These are phyloP conservation scores for Pseudogymnoascus sp. DNA, from an alignment of 2,329 filamentous ascomycete species.

Conservation along the genomic window DNA sequence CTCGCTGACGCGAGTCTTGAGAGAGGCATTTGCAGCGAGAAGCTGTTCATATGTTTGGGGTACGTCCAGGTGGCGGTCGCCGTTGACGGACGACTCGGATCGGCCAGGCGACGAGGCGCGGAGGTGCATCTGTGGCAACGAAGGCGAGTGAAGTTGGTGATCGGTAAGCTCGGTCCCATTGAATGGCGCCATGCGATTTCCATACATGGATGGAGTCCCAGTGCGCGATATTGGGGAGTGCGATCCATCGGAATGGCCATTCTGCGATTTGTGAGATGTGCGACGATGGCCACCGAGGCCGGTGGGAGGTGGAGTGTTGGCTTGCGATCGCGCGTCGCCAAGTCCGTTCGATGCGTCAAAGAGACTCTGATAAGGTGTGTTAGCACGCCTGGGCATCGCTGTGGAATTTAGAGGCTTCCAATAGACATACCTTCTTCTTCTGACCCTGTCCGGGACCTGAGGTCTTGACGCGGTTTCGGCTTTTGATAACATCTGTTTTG, in stretches of 20 bases:
- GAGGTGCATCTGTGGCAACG: constrained; percentile 41
- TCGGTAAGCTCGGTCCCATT: constrained; percentile 61
- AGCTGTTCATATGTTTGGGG: constrained; percentile 75
- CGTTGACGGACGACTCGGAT: constrained; percentile 42
- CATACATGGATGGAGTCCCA: constrained; percentile 67
- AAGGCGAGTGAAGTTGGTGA: constrained; percentile 50
- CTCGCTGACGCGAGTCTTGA: constrained; percentile 94
- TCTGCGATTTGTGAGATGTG: constrained; percentile 61
- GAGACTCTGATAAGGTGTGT: constrained; percentile 24
- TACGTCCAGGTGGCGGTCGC: constrained; percentile 55
- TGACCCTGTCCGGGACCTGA: constrained; percentile 63
- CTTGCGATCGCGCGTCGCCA: constrained; percentile 46
- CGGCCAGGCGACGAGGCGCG: constrained; percentile 51
- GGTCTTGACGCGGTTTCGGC: constrained; percentile 94
- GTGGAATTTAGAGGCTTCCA: constrained; percentile 21
- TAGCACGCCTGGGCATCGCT: constrained; percentile 12
- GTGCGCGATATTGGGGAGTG: constrained; percentile 74
- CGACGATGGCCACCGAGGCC: constrained; percentile 51
- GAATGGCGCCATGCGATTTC: constrained; percentile 70
- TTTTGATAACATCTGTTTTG: constrained; percentile 99
- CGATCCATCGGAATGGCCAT: constrained; percentile 64
- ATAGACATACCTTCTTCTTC: constrained; percentile 65
- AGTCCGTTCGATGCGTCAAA: constrained; percentile 49
- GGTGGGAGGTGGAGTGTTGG: constrained; percentile 40
- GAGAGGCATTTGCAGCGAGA: constrained; percentile 67